These are phyloP conservation scores for Ceratocystis smalleyi DNA, from an alignment of 2,329 filamentous ascomycete species.

Conservation along the genomic window DNA sequence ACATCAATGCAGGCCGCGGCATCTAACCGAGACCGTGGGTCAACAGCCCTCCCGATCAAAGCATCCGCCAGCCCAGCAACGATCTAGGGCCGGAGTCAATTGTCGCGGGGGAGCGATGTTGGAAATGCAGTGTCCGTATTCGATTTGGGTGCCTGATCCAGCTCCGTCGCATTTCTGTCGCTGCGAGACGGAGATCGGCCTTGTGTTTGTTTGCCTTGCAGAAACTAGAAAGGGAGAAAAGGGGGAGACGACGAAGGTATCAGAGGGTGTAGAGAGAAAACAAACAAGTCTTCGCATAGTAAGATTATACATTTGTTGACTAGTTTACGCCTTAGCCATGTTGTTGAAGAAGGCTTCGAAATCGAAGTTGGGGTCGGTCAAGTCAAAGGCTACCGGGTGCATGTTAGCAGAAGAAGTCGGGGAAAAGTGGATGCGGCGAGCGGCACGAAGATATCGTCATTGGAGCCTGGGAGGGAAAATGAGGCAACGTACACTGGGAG, in stretches of 20 bases:
- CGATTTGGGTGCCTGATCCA: background rate
- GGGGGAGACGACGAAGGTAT: slow-evolving; percentile 1
- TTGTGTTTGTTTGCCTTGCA: background rate
- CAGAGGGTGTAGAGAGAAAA: slow-evolving; percentile 2
- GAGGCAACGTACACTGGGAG: slow-evolving; percentile 21
- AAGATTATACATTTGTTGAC: slow-evolving; percentile 13
- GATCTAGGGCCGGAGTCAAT: background rate
- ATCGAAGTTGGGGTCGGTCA: slow-evolving; percentile 79
- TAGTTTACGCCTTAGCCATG: slow-evolving; percentile 36
- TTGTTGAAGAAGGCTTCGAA: slow-evolving; percentile 68
- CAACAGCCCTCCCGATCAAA: background rate
- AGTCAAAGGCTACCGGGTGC: slow-evolving; percentile 30
- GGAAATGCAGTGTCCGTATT: background rate
- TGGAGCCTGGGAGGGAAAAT: background rate
- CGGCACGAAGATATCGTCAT: background rate
- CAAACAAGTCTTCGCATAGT: slow-evolving; percentile 3
- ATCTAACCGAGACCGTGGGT: too few species aligned
- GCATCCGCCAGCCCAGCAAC: background rate
- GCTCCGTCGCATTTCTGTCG: background rate
- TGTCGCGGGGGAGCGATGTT: background rate
- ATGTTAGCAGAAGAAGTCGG: background rate
- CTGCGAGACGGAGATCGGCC: background rate
- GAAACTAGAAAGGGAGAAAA: background rate
- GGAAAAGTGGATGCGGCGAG: too few species aligned
- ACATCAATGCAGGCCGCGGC: too few species aligned